Conservation (phyloP, 2,329 filamentous ascomycete genomes). For the Diplodia seriata region DNA sequence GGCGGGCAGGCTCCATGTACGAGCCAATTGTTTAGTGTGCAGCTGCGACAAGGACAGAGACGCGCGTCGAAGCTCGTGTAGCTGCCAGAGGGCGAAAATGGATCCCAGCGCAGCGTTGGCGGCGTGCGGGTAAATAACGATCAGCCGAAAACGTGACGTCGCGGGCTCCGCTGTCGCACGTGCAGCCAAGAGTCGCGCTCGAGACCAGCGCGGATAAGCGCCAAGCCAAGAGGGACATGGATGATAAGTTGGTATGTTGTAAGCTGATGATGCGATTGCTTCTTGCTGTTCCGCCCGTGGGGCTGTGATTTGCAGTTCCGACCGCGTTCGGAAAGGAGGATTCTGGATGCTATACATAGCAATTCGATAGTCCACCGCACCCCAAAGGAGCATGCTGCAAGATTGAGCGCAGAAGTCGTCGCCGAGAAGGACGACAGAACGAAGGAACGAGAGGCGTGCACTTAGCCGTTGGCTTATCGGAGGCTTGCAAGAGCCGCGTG, state of each 20-base stretch:
- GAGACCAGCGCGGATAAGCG: not conserved
- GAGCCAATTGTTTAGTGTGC: not conserved
- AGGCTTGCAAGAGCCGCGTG: not conserved
- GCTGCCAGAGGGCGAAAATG: not conserved
- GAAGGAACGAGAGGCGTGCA: not conserved
- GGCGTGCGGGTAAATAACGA: slow-evolving; percentile 3
- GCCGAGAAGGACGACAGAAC: not conserved
- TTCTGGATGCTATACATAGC: slow-evolving; percentile 17
- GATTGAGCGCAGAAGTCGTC: not conserved
- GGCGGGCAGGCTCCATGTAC: not conserved
- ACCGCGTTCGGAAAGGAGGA: not conserved
- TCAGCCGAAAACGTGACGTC: slow-evolving; percentile 9
- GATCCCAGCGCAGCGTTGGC: not conserved
- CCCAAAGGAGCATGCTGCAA: not conserved
- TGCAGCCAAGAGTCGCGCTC: not conserved
- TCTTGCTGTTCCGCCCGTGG: not conserved
- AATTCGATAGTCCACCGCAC: slow-evolving; percentile 5
- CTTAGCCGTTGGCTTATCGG: not conserved
- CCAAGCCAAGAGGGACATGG: not conserved
- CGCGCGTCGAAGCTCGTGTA: not conserved
- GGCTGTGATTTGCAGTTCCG: slow-evolving; percentile 17
- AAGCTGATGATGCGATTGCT: slow-evolving; percentile 18
- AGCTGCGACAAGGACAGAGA: not conserved
- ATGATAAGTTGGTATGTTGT: slow-evolving; percentile 2
- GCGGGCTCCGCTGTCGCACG: not conserved